Base-by-base conservation (phyloP, 1,139 yeast species). In the Yamadazyma dushanensis region DNA sequence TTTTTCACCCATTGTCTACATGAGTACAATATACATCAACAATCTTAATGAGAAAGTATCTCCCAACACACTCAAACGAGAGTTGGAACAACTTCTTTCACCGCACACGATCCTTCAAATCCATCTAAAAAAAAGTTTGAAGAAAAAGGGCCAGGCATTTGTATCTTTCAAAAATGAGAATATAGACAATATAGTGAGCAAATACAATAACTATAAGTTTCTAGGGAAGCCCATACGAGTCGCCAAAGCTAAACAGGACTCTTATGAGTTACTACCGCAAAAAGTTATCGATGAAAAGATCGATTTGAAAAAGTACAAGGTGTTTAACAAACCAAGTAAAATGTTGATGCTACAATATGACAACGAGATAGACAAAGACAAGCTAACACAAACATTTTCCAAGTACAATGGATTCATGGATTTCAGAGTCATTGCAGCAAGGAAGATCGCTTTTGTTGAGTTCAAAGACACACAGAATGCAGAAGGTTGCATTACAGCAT, bases 91-190 rank as follows among this genome's bases (percentile, higher is more conserved):
- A 2, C 43, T 68, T 2, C 80, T 82, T 29, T 41, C 67, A 53
- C 83, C 86, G 0, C 45, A 41, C 26, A 54, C 61, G 0, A 66
- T 84, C 1, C 45, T 71, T 9, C 77, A 75, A 28, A 61, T 88
- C 6, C 68, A 78, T 1, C 79, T 89, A 1, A 81, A 79, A 43
- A 73, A 73, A 44, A 82, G 80, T 49, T 51, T 85, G 18, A 72
- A 70, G 39, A 70, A 85, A 73, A 71, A 80, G 38, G 96, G 96
- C 2, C 97, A 89, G 57, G 96, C 96, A 2, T 92, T 89, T 57
- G 70, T 92, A 19, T 46, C 88, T 9, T 78, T 75, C 48, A 36
- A 41, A 11, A 29, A 78, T 13, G 78, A 78, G 45, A 75, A 74
- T 3, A 62, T 88, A 42, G 66, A 64, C 16, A 63, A 73, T 1